Evolutionary conservation across 257 asterid species (phyloP).

Genomic region (Voacanga thouarsii): DNA sequence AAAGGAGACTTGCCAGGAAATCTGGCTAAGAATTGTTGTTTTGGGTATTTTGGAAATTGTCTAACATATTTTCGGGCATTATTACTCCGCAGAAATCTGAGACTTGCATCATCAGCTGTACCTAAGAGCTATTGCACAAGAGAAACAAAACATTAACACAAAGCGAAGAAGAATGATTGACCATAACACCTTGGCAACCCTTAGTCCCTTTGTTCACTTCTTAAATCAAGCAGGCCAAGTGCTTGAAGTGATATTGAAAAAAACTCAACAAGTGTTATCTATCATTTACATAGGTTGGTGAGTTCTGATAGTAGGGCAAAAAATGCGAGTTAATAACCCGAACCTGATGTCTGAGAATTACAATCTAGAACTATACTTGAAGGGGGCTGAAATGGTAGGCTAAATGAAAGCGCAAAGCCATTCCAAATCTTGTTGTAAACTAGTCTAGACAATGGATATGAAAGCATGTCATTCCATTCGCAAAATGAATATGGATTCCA

Average conservation of each 20-base stretch:
- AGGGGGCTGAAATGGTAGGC: too few species aligned
- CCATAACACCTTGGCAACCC: background rate
- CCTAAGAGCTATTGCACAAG: slow-evolving; percentile 61
- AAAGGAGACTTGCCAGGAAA: slow-evolving; percentile 68
- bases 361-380: too few species aligned
- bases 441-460: too few species aligned
- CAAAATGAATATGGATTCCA: too few species aligned
- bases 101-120: slow-evolving; percentile 73
- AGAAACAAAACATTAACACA: slow-evolving; percentile 10
- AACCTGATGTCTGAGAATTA: too few species aligned
- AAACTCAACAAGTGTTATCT: too few species aligned
- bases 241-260: background rate
- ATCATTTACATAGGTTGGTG: too few species aligned
- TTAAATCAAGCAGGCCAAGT: background rate
- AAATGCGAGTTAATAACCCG: too few species aligned
- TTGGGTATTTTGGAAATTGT: slow-evolving; percentile 66
- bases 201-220: background rate
- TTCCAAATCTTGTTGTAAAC: too few species aligned
- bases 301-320: too few species aligned
- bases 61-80: slow-evolving; percentile 66
- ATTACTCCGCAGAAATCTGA: slow-evolving; percentile 65
- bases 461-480: too few species aligned
- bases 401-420: too few species aligned
- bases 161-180: background rate
- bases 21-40: slow-evolving; percentile 58